A percentile compares a stretch with the other conserved stretches of the same genome.
These are phyloP conservation scores for Lasiodiplodia theobromae DNA, from an alignment of 2,329 filamentous ascomycete species.

Conservation along the genomic window DNA sequence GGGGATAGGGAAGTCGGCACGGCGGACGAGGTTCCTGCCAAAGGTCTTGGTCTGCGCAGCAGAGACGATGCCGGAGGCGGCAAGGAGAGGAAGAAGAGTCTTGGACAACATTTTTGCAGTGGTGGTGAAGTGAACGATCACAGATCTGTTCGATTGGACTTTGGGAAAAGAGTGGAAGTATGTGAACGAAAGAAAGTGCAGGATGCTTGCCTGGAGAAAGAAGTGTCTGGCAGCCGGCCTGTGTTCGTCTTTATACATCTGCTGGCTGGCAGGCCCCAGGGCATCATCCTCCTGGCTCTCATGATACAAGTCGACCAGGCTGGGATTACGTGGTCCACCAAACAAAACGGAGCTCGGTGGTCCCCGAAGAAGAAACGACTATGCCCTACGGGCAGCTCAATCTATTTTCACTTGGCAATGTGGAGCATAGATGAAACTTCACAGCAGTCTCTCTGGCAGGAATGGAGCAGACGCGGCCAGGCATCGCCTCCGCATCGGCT, in stretches of 20 bases:
- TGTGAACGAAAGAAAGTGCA: conserved; percentile 25
- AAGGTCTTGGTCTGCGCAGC: conserved; percentile 17
- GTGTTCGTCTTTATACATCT: conserved; percentile 10
- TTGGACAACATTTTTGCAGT: conserved; percentile 26
- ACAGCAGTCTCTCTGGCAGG: background rate
- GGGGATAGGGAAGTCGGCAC: conserved; percentile 31
- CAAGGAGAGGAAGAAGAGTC: conserved; percentile 27
- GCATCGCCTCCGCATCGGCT: conserved; percentile 6
- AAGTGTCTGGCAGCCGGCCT: background rate
- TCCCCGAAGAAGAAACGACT: conserved; percentile 9
- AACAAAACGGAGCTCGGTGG: conserved; percentile 9
- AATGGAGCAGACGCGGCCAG: conserved; percentile 4
- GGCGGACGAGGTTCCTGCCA: conserved; percentile 27
- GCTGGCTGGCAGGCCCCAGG: background rate
- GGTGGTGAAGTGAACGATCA: conserved; percentile 26
- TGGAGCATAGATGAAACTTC: conserved; percentile 27
- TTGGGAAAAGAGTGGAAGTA: conserved; percentile 23
- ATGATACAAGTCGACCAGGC: conserved; percentile 10
- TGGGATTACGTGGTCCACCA: conserved; percentile 23
- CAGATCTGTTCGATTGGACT: conserved; percentile 24
- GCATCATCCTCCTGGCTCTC: conserved; percentile 1
- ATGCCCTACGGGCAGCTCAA: conserved; percentile 13
- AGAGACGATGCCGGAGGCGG: conserved; percentile 22
- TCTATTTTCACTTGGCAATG: conserved; percentile 26
- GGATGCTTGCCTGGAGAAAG: conserved; percentile 19